These are phyloP conservation scores for Nicotiana otophora DNA, from an alignment of 257 asterid genomes.

Conservation along the genomic window DNA sequence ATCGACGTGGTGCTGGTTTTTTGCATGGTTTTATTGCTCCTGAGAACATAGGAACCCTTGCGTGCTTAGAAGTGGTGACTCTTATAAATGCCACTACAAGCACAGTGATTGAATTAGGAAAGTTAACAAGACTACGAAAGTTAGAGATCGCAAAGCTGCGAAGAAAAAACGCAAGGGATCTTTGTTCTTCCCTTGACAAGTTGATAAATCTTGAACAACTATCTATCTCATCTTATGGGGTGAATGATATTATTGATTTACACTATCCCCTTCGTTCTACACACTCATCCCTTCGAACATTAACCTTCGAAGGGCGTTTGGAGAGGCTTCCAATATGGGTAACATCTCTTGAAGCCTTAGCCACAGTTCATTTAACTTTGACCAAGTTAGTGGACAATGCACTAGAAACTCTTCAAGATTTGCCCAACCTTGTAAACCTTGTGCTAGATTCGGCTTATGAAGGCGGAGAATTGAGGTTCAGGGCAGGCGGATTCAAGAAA, in stretches of 20 bases:
- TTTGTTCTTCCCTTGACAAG: conserved; percentile 25
- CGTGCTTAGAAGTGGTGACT: conserved; percentile 8
- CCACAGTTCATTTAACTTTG: not conserved
- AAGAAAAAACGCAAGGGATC: conserved; percentile 18
- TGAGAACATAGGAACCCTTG: conserved; percentile 8
- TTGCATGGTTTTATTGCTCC: conserved; percentile 18
- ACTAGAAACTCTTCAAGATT: conserved; percentile 23
- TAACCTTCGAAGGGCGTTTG: conserved; percentile 11
- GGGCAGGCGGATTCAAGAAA: conserved; percentile 24
- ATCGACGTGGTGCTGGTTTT: not conserved
- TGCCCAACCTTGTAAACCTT: conserved; percentile 24
- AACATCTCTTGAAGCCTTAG: conserved; percentile 16
- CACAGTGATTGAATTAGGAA: conserved; percentile 18
- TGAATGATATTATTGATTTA: conserved; percentile 16
- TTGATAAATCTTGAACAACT: conserved; percentile 14
- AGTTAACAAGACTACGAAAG: conserved; percentile 17
- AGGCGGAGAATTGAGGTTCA: conserved; percentile 25
- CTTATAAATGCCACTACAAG: conserved; percentile 1
- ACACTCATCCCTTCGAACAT: conserved; percentile 11
- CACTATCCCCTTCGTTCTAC: not conserved
- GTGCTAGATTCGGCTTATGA: conserved; percentile 16
- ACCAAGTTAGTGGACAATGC: conserved; percentile 19
- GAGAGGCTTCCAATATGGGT: conserved; percentile 27
- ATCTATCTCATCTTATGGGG: not conserved
- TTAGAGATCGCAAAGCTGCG: conserved; percentile 22